A percentile compares a stretch with the other conserved stretches of the same genome.
These are phyloP conservation scores for Vitis labrusca DNA, from an alignment of 164 flowering plant genomes.

Conservation along the genomic window DNA sequence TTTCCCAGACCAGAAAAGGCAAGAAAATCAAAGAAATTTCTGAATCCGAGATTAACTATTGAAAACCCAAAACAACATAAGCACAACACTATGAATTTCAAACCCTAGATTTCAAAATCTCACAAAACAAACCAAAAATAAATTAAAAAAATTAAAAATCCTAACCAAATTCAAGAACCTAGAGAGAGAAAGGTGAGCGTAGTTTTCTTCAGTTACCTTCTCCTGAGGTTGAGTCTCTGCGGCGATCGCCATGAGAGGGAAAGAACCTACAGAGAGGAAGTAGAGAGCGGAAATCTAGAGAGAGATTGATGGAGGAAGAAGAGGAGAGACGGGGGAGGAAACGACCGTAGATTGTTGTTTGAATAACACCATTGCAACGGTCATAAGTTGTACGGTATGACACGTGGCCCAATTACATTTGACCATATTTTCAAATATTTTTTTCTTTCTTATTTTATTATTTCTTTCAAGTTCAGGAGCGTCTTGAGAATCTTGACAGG, in stretches of 20 bases:
- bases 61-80: background rate
- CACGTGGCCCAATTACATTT: constrained; percentile 18
- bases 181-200: background rate
- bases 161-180: background rate
- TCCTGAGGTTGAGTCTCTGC: constrained; percentile 48
- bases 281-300: constrained; percentile 10
- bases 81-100: background rate
- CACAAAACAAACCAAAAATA: background rate
- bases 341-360: background rate
- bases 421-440: no score
- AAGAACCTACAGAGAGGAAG: constrained; percentile 1
- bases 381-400: constrained; percentile 11
- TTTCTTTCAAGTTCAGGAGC: no score
- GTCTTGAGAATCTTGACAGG: no score
- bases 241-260: constrained; percentile 49
- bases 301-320: background rate
- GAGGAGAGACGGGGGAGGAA: background rate
- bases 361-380: constrained; percentile 23
- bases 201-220: constrained; percentile 38
- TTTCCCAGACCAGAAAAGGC: background rate
- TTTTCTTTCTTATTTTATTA: no score
- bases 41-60: background rate
- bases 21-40: background rate
- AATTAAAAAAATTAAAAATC: background rate
- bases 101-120: background rate